Percentiles rank a stretch among this genome's conserved stretches.
phyloP scores from a whole-genome alignment of 1,284 basidiomycete species.

The Salmacisia buchloeana region DNA sequence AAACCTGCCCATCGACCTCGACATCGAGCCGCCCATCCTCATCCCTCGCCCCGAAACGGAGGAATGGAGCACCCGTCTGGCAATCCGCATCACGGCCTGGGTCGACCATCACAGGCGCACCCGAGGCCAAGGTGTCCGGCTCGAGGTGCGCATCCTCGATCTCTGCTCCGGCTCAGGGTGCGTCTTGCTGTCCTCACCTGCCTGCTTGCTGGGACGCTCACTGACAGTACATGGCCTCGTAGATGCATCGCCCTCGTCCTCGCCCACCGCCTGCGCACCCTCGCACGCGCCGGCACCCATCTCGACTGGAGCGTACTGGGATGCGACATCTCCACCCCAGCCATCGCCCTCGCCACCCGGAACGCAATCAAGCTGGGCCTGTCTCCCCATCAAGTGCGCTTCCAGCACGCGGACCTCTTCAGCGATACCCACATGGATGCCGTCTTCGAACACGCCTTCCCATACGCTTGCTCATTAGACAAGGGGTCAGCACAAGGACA shows the following conservation, averaged over 20 bases:
- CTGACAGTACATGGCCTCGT: neutral
- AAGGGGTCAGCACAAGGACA: neutral
- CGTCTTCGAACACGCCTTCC: neutral
- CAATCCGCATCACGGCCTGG: neutral
- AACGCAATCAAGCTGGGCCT: neutral
- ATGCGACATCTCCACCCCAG: neutral
- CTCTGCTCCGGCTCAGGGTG: slow-evolving; percentile 2
- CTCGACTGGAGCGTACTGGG: neutral
- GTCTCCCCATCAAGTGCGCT: neutral
- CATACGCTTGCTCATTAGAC: no score
- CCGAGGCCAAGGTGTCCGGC: neutral
- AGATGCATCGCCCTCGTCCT: slow-evolving; percentile 1
- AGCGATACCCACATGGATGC: neutral
- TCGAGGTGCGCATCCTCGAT: neutral
- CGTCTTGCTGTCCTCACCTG: neutral
- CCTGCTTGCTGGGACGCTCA: neutral
- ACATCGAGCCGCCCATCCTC: neutral
- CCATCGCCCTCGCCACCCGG: neutral
- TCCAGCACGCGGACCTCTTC: neutral
- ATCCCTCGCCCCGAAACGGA: slow-evolving; percentile 3
- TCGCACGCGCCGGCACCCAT: neutral
- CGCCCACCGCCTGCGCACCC: neutral
- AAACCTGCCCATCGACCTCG: neutral
- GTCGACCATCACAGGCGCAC: neutral
- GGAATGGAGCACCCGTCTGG: neutral